These are phyloP conservation scores for Aspergillus avenaceus DNA, from an alignment of 495 filamentous ascomycete genomes.

Conservation along the genomic window DNA sequence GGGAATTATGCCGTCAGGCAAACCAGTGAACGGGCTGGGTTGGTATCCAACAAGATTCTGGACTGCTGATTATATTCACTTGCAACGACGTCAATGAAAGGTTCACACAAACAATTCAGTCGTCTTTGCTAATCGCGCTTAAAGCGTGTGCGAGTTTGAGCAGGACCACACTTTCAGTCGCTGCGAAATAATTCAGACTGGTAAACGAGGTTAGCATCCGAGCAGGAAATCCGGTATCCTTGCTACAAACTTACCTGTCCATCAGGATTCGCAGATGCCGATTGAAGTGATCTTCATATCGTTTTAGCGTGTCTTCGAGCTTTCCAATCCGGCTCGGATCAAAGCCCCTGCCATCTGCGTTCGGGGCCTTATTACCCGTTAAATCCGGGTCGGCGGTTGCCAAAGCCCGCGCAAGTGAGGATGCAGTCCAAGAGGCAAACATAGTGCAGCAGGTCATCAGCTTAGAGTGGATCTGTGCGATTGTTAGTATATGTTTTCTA, in stretches of 20 bases:
- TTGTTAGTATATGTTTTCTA: constrained; percentile 17
- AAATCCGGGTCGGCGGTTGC: constrained; percentile 73
- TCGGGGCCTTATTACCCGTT: constrained; percentile 36
- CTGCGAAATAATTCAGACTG: constrained; percentile 87
- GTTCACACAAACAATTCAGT: constrained; percentile 26
- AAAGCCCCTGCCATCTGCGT: constrained; percentile 34
- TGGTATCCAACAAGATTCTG: too few relatives aligned
- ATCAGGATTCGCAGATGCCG: constrained; percentile 86
- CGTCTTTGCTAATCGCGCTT: constrained; percentile 42
- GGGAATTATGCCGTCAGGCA: too few relatives aligned
- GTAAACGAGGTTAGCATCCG: constrained; percentile 1
- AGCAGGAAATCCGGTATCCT: not conserved
- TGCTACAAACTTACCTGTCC: constrained; percentile 53
- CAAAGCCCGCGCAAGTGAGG: constrained; percentile 69
- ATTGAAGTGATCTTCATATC: constrained; percentile 90
- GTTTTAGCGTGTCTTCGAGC: constrained; percentile 75
- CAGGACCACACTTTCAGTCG: constrained; percentile 93
- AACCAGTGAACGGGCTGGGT: too few relatives aligned
- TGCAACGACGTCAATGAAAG: too few relatives aligned
- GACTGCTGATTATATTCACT: too few relatives aligned
- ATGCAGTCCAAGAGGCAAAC: constrained; percentile 82
- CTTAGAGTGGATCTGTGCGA: constrained; percentile 83
- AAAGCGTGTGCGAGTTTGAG: constrained; percentile 63
- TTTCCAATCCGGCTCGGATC: constrained; percentile 69
- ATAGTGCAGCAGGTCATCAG: constrained; percentile 87